Conservation (phyloP, 2,329 filamentous ascomycete species). For the Xylaria hypoxylon region DNA sequence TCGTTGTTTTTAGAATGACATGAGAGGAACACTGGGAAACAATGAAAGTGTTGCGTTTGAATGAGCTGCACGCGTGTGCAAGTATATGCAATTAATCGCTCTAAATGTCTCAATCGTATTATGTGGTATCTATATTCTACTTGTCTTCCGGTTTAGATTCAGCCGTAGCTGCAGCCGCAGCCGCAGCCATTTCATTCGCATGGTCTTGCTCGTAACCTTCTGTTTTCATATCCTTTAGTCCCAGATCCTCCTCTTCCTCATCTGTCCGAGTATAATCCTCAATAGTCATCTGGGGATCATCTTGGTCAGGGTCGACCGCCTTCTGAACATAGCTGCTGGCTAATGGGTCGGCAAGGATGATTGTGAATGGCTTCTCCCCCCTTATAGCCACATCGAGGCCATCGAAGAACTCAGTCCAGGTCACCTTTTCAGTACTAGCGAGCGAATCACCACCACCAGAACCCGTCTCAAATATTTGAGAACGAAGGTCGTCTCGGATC, state of each 20-base stretch:
- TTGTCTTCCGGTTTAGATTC: slow-evolving; percentile 5
- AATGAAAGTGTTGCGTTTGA: neutral
- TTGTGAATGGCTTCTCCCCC: slow-evolving; percentile 82
- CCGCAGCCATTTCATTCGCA: slow-evolving; percentile 20
- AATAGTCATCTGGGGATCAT: slow-evolving; percentile 82
- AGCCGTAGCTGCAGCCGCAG: too few relatives aligned
- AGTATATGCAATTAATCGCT: neutral
- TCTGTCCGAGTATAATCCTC: slow-evolving; percentile 89
- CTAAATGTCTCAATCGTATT: slow-evolving; percentile 11
- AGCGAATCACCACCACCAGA: slow-evolving; percentile 81
- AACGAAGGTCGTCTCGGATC: slow-evolving; percentile 87
- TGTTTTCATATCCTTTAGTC: slow-evolving; percentile 90
- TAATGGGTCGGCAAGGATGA: slow-evolving; percentile 87
- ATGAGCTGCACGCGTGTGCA: neutral
- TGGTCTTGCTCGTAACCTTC: slow-evolving; percentile 80
- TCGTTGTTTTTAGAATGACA: neutral
- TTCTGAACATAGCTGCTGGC: slow-evolving; percentile 96
- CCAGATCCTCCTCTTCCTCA: slow-evolving; percentile 94
- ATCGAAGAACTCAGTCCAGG: slow-evolving; percentile 86
- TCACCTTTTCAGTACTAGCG: slow-evolving; percentile 69
- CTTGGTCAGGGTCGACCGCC: slow-evolving; percentile 75
- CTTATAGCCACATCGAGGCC: slow-evolving; percentile 81
- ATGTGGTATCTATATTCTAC: slow-evolving; percentile 20
- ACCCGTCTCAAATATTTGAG: slow-evolving; percentile 84
- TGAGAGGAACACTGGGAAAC: neutral